Conservation (phyloP, 768 basidiomycete genomes). For the Gautieria morchelliformis region DNA sequence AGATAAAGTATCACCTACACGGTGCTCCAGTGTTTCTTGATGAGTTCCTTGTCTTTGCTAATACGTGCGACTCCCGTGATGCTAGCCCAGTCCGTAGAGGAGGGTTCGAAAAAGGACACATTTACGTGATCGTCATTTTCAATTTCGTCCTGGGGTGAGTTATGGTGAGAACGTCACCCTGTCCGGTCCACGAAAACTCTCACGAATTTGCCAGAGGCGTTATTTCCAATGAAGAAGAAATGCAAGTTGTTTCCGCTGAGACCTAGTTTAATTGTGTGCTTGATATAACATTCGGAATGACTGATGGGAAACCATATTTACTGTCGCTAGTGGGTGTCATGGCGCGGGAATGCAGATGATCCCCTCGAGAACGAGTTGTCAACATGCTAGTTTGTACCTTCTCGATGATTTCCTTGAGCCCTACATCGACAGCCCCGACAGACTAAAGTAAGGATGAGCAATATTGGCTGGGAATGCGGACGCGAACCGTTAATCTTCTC, state of each 20-base stretch:
- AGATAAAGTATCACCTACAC: constrained; percentile 19
- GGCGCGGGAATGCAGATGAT: constrained; percentile 67
- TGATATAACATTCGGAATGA: background rate
- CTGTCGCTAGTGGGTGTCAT: constrained; percentile 57
- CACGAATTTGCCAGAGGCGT: constrained; percentile 53
- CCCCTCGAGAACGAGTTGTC: constrained; percentile 58
- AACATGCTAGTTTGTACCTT: constrained; percentile 65
- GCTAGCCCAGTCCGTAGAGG: constrained; percentile 71
- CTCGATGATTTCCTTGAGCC: constrained; percentile 55
- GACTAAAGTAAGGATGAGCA: background rate
- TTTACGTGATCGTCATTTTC: constrained; percentile 71
- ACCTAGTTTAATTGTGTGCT: background rate
- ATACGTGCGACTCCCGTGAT: constrained; percentile 66
- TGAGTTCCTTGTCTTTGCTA: constrained; percentile 47
- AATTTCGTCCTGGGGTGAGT: constrained; percentile 44
- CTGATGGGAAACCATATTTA: background rate
- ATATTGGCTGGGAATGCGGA: background rate
- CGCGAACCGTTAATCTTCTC: constrained; percentile 56
- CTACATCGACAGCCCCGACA: constrained; percentile 21
- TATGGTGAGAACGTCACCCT: too few species aligned
- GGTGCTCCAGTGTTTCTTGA: constrained; percentile 54
- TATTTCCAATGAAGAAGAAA: constrained; percentile 67
- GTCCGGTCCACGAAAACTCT: background rate
- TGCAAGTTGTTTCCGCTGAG: constrained; percentile 12
- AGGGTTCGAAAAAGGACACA: constrained; percentile 63